A percentile compares a stretch with the other conserved stretches of the same genome.
These are phyloP conservation scores for Chaetomium globosum DNA, from an alignment of 2,329 filamentous ascomycete species.

Conservation along the genomic window DNA sequence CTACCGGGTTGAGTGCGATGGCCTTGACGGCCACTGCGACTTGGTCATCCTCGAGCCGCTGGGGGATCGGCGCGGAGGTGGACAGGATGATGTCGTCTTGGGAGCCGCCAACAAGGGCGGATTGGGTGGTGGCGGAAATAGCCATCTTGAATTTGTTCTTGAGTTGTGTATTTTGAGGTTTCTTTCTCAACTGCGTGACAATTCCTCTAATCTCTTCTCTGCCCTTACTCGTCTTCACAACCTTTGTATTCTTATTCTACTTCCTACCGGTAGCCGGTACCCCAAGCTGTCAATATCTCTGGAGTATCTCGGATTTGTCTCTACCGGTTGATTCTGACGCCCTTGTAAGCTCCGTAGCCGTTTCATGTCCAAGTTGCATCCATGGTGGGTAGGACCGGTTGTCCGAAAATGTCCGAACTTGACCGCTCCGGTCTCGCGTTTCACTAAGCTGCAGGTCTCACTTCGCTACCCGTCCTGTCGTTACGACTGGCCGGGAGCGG, in stretches of 20 bases:
- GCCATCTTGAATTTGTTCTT: background rate
- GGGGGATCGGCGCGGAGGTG: background rate
- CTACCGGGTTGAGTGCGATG: slow-evolving; percentile 45
- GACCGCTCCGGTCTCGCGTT: background rate
- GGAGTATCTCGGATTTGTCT: background rate
- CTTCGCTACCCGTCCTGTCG: background rate
- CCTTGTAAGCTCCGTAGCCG: background rate
- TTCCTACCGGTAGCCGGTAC: background rate
- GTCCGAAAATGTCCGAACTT: slow-evolving; percentile 11
- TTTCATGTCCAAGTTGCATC: background rate
- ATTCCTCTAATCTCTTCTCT: background rate
- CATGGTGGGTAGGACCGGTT: background rate
- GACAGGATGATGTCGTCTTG: background rate
- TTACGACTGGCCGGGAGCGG: background rate
- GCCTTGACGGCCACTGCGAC: slow-evolving; percentile 26
- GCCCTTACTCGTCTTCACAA: background rate
- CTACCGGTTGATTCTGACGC: background rate
- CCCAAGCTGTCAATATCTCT: background rate
- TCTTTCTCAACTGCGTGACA: background rate
- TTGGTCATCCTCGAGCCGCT: background rate
- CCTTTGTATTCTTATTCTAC: background rate
- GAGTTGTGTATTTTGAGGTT: background rate
- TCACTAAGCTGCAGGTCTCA: background rate
- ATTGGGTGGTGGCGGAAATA: background rate
- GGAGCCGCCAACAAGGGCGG: background rate